Percentiles rank a stretch among this genome's conserved stretches.
Evolutionary conservation across 2,329 filamentous ascomycete species (phyloP).

Genomic region (Phialocephala subalpina): DNA sequence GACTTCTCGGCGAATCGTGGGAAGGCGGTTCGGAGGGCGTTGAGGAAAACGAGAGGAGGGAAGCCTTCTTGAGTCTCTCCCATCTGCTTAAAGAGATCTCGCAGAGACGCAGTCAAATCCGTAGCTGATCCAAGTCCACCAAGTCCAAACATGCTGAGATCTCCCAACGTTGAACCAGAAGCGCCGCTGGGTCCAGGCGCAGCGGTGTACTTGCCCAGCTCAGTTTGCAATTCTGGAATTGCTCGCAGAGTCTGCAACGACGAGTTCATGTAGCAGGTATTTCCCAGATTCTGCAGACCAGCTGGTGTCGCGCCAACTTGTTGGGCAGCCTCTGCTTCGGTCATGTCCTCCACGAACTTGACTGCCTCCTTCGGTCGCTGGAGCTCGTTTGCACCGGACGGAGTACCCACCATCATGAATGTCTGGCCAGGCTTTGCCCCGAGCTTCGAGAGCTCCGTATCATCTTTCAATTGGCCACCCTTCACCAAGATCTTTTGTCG

Average conservation of each 20-base stretch:
- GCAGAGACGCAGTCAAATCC: slow-evolving; percentile 80
- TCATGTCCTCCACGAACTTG: slow-evolving; percentile 98
- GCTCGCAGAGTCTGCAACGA: slow-evolving; percentile 90
- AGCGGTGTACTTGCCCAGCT: slow-evolving; percentile 71
- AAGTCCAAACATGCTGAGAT: slow-evolving; percentile 57
- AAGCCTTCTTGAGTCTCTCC: slow-evolving; percentile 88
- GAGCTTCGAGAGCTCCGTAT: slow-evolving; percentile 84
- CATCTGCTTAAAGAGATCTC: slow-evolving; percentile 90
- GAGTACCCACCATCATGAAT: slow-evolving; percentile 97
- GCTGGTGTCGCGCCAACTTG: slow-evolving; percentile 86
- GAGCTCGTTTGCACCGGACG: slow-evolving; percentile 66
- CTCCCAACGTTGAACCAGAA: slow-evolving; percentile 45
- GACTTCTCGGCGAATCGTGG: slow-evolving; percentile 94
- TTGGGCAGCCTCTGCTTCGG: slow-evolving; percentile 86
- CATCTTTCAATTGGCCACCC: slow-evolving; percentile 94
- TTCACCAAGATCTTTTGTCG: slow-evolving; percentile 97
- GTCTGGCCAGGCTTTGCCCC: slow-evolving; percentile 85
- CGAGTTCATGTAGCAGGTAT: slow-evolving; percentile 98
- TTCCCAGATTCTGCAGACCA: slow-evolving; percentile 90
- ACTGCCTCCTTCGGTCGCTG: slow-evolving; percentile 80
- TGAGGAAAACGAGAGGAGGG: slow-evolving; percentile 82
- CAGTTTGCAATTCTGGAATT: slow-evolving; percentile 89
- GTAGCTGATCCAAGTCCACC: slow-evolving; percentile 53
- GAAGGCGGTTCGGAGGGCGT: slow-evolving; percentile 78
- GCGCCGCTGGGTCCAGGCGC: slow-evolving; percentile 35